A percentile compares a stretch with the other conserved stretches of the same genome.
Conservation (phyloP, 2,329 filamentous ascomycete genomes). For the Diplodia sapinea region DNA sequence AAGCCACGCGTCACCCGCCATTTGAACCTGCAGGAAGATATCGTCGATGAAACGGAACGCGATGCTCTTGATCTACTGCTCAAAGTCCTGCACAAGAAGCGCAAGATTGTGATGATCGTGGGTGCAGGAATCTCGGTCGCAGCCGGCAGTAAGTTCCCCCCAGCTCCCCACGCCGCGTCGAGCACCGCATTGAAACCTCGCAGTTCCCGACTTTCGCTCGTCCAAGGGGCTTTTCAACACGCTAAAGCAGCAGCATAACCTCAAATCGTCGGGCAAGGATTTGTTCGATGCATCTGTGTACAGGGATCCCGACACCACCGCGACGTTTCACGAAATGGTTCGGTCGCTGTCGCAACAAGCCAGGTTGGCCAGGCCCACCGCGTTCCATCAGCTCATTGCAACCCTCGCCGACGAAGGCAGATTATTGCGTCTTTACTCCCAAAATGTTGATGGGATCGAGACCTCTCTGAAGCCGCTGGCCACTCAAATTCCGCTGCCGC, state of each 20-base stretch:
- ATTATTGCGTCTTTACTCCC: slow-evolving; percentile 87
- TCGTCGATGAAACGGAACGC: slow-evolving; percentile 62
- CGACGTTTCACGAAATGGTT: slow-evolving; percentile 95
- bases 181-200: slow-evolving; percentile 31
- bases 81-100: slow-evolving; percentile 79
- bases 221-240: slow-evolving; percentile 86
- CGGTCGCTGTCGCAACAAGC: slow-evolving; percentile 82
- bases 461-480: slow-evolving; percentile 78
- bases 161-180: slow-evolving; percentile 35
- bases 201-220: slow-evolving; percentile 95
- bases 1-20: slow-evolving; percentile 80
- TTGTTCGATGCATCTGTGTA: slow-evolving; percentile 98
- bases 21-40: slow-evolving; percentile 61
- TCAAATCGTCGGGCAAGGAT: slow-evolving; percentile 92
- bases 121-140: slow-evolving; percentile 97
- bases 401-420: slow-evolving; percentile 87
- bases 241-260: slow-evolving; percentile 82
- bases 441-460: slow-evolving; percentile 97
- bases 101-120: slow-evolving; percentile 95
- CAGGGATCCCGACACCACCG: slow-evolving; percentile 85
- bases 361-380: slow-evolving; percentile 76
- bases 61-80: slow-evolving; percentile 72
- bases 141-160: slow-evolving; percentile 74
- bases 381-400: slow-evolving; percentile 92
- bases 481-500: slow-evolving; percentile 79